Evolutionary conservation across 106 monocot species (phyloP).

Genomic region (Dioscorea zingiberensis): DNA sequence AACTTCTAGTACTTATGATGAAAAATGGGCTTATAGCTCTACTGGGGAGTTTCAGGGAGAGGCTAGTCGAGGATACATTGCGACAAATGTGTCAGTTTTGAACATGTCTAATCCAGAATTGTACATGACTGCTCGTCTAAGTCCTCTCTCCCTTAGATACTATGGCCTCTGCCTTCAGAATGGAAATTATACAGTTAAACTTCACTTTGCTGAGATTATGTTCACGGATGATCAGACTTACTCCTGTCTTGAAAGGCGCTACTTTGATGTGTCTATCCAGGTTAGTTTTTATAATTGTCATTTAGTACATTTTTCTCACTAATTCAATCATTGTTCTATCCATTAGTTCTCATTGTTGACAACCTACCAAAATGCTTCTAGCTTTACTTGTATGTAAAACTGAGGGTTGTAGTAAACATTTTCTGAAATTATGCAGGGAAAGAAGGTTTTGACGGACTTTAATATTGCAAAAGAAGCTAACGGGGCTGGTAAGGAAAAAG

Average conservation of each 20-base stretch:
- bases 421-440: constrained; percentile 27
- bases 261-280: constrained; percentile 58
- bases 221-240: constrained; percentile 35
- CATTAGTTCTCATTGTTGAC: no score
- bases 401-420: neutral
- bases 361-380: no score
- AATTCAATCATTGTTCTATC: no score
- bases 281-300: constrained; percentile 15
- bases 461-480: constrained; percentile 48
- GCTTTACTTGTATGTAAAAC: no score
- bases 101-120: constrained; percentile 22
- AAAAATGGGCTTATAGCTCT: constrained; percentile 49
- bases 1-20: constrained; percentile 16
- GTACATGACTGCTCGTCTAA: constrained; percentile 36
- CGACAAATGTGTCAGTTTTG: constrained; percentile 22
- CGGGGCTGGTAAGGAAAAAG: constrained; percentile 23
- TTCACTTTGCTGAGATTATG: constrained; percentile 56
- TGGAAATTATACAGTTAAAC: constrained; percentile 39
- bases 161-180: constrained; percentile 50
- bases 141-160: constrained; percentile 43
- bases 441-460: constrained; percentile 45
- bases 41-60: constrained; percentile 35
- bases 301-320: neutral
- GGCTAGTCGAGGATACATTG: constrained; percentile 12
- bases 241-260: constrained; percentile 30